Base-by-base conservation (phyloP, 2,329 filamentous ascomycete species). In the Ophiocordyceps robertsii region DNA sequence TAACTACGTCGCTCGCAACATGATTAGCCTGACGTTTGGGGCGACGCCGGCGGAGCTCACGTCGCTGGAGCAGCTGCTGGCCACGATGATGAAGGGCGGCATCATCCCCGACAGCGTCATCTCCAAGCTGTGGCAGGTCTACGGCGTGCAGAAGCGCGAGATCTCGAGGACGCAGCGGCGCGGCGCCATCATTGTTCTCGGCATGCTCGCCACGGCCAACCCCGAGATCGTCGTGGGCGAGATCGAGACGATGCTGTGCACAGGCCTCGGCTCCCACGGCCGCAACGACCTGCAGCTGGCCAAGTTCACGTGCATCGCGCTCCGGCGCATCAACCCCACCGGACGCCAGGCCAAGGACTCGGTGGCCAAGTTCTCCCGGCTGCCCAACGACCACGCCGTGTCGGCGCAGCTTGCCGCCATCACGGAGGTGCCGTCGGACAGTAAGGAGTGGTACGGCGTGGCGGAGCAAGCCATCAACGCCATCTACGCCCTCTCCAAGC, bases 11-110 rank as follows among this genome's bases (percentile, higher is more conserved):
- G 90, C 90, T 24, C 80, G 89, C 47, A 98, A 96, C 63, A 98
- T 98, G 90, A 96, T 96, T 62, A 95, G 89, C 70, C 67, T 98
- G 55, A 98, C 92, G 0, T 96, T 95, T 60, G 90, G 89, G 27
- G 89, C 90, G 1, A 94, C 90, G 0, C 87, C 90, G 1, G 92
- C 93, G 1, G 92, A 98, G 59, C 68, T 98, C 43, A 98, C 92
- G 0, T 96, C 88, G 38, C 71, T 98, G 9, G 92, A 98, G 62
- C 92, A 98, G 62, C 71, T 98, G 4, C 71, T 98, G 7, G 87
- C 85, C 47, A 96, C 88, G 0, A 98, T 98, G 92, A 95, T 95
- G 86, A 93, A 89, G 63, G 81, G 82, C 32, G 86, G 87, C 13
- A 75, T 89, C 59, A 81, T 98, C 47, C 82, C 85, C 2, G 87